These are phyloP conservation scores for Sutorius eximius DNA, from an alignment of 1,284 basidiomycete species.

Conservation along the genomic window DNA sequence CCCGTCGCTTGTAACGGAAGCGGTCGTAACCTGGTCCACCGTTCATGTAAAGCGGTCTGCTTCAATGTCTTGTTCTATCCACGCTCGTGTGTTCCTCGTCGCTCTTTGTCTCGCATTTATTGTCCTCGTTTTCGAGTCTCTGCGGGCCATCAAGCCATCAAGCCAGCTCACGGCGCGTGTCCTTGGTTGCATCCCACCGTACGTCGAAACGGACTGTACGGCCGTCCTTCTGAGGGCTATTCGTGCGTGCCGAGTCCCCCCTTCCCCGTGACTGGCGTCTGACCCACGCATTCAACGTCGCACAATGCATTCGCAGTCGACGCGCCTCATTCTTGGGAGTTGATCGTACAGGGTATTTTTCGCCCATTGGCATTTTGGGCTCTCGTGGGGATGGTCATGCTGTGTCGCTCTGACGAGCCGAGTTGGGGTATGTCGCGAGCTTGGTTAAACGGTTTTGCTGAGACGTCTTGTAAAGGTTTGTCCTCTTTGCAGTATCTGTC, in stretches of 20 bases:
- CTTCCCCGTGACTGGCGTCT: too few relatives aligned
- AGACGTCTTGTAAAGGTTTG: background rate
- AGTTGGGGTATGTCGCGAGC: background rate
- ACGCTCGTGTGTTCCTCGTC: conserved; percentile 18
- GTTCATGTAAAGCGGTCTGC: background rate
- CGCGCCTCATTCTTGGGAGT: conserved; percentile 19
- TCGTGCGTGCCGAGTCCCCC: conserved; percentile 10
- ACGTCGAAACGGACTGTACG: background rate
- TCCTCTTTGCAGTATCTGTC: background rate
- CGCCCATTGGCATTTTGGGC: conserved; percentile 11
- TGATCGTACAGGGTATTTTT: conserved; percentile 17
- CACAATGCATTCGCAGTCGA: conserved; percentile 4
- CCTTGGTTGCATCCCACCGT: background rate
- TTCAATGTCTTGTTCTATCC: conserved; percentile 6
- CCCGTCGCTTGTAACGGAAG: background rate
- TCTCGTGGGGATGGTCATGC: conserved; percentile 1
- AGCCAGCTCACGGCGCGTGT: background rate
- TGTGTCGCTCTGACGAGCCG: background rate
- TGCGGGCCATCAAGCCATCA: conserved; percentile 9
- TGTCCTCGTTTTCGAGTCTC: conserved; percentile 7
- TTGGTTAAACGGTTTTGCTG: background rate
- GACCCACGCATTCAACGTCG: background rate
- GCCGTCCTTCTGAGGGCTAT: conserved; percentile 16
- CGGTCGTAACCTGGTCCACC: background rate
- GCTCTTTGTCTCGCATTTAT: conserved; percentile 22